These are phyloP conservation scores for Phaseolus coccineus DNA, from an alignment of 331 rosid species.

Conservation along the genomic window DNA sequence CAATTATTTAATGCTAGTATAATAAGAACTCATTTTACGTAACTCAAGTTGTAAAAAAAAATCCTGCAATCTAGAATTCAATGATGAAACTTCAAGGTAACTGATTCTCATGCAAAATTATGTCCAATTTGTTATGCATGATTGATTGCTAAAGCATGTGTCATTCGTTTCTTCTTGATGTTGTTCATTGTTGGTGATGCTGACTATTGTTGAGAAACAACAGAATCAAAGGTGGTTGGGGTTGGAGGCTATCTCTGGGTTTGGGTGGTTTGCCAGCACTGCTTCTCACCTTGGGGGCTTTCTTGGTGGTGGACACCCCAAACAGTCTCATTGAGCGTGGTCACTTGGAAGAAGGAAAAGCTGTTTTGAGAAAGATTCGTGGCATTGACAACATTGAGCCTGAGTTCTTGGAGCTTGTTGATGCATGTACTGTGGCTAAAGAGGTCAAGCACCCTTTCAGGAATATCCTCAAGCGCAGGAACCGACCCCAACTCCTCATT, in stretches of 20 bases:
- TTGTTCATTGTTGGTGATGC: not conserved
- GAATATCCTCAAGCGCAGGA: slow-evolving; percentile 53
- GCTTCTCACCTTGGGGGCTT: slow-evolving; percentile 60
- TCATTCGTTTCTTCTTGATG: not conserved
- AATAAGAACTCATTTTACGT: not conserved
- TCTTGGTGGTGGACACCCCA: slow-evolving; percentile 68
- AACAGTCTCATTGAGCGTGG: slow-evolving; percentile 78
- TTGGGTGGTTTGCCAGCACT: slow-evolving; percentile 70
- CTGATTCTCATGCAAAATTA: not conserved
- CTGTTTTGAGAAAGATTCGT: slow-evolving; percentile 58
- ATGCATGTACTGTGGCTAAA: slow-evolving; percentile 59
- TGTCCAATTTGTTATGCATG: not conserved
- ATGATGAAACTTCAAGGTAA: not conserved
- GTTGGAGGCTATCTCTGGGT: slow-evolving; percentile 79
- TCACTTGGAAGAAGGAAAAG: slow-evolving; percentile 63
- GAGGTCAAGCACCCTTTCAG: slow-evolving; percentile 64
- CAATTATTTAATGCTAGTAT: not conserved
- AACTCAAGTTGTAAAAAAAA: not conserved
- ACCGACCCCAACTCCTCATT: slow-evolving; percentile 68
- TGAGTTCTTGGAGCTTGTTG: slow-evolving; percentile 60
- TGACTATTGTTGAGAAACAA: not conserved
- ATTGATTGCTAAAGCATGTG: not conserved
- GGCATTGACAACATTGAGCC: slow-evolving; percentile 67
- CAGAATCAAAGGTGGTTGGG: slow-evolving; percentile 80
- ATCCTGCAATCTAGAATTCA: not conserved